Percentiles rank a stretch among this genome's conserved stretches.
These are phyloP conservation scores for Leptographium lundbergii DNA, from an alignment of 2,329 filamentous ascomycete genomes.

Conservation along the genomic window DNA sequence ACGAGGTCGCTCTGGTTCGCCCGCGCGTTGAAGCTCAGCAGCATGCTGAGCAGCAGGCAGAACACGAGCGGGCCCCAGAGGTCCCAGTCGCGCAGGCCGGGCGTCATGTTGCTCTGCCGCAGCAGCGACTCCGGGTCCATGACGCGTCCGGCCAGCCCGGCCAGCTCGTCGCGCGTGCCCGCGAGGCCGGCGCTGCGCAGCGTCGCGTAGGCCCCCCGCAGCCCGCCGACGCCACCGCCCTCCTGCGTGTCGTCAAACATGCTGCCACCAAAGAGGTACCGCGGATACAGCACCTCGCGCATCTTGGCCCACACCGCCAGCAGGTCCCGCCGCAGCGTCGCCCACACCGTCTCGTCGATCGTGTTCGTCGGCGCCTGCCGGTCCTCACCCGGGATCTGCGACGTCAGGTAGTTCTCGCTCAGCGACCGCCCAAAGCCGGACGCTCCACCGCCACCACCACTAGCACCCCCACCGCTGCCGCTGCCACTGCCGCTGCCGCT, in stretches of 20 bases:
- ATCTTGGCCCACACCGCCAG: conserved; percentile 96
- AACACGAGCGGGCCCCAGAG: conserved; percentile 95
- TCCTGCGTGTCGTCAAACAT: conserved; percentile 43
- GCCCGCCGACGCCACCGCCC: conserved; percentile 4
- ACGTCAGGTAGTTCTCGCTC: conserved; percentile 75
- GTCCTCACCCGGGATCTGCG: conserved; percentile 84
- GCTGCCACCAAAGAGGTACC: conserved; percentile 69
- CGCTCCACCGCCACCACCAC: neutral
- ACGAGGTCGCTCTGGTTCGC: conserved; percentile 74
- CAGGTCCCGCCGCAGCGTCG: conserved; percentile 85
- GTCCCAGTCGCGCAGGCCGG: conserved; percentile 91
- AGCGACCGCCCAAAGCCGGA: conserved; percentile 37
- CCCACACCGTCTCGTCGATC: conserved; percentile 95
- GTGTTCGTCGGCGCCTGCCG: conserved; percentile 81
- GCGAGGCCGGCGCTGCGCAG: conserved; percentile 44
- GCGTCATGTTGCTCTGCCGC: conserved; percentile 61
- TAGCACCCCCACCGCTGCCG: neutral
- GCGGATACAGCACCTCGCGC: conserved; percentile 90
- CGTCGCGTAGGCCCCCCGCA: conserved; percentile 50
- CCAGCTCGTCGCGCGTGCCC: conserved; percentile 49
- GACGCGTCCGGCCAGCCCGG: conserved; percentile 46
- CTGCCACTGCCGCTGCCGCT: neutral
- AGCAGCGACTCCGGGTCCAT: conserved; percentile 51
- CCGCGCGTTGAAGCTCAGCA: conserved; percentile 72
- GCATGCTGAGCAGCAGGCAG: conserved; percentile 74